Evolutionary conservation across 2,329 filamentous ascomycete species (phyloP), one percentile per base, ranked within the genome.

Genomic region (Exophiala sp.): DNA sequence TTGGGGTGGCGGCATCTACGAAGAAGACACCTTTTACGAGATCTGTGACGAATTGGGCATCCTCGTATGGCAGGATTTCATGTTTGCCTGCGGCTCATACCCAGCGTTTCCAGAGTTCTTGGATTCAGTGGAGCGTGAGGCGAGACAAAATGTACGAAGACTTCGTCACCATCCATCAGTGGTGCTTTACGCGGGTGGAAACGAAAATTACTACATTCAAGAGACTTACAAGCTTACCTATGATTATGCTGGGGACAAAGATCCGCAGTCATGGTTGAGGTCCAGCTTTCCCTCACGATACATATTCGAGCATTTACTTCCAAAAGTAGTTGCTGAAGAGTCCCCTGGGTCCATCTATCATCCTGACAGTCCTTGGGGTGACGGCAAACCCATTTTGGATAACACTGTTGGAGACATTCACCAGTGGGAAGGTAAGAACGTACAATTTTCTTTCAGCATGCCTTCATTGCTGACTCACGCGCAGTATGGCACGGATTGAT

Each of bases 201-300:
- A 96, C 65, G 91, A 96, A 69, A 91, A 96, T 67, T 96, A 96
- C 69, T 87, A 92, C 68, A 86, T 91, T 50, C 86, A 86, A 55
- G 89, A 95, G 56, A 88, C 83, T 1, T 95, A 95, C 69, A 78
- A 96, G 59, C 87, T 82, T 56, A 78, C 83, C 6, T 87, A 83
- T 57, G 58, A 55, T 18, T 86, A 96, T 72, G 88, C 88, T 8
- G 11, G 6, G 14, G 29, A 21, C 8, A 32, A 12, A 8, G 10
- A n/a, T 8, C 18, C 18, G 4, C 9, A 43, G n/a, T n/a, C 11
- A 24, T 32, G 20, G 41, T 43, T 43, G 10, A 29, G 29, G 41
- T 43, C 41, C 61, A 79, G 95, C 63, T 96, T 96, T 65, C 90
- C 91, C 0, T 91, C 91, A 0, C 83, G 91, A 32, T 96, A 95